These are phyloP conservation scores for Tulasnella calospora DNA, from an alignment of 768 basidiomycete species.

Conservation along the genomic window DNA sequence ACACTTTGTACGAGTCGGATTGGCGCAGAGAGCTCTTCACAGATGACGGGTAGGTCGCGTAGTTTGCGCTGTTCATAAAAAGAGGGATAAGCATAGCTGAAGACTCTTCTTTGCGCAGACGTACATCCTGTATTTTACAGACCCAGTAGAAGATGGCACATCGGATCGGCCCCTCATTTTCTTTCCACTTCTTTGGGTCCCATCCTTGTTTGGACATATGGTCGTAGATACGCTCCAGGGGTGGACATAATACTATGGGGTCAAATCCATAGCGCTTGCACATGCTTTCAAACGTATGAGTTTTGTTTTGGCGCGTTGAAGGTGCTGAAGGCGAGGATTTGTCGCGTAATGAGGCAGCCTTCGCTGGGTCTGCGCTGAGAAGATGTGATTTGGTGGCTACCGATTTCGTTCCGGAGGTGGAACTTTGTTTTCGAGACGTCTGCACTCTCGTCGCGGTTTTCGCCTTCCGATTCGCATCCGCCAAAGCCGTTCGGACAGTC, in stretches of 20 bases:
- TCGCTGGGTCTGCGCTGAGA: neutral
- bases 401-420: neutral
- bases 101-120: neutral
- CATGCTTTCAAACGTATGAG: neutral
- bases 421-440: neutral
- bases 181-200: constrained; percentile 1
- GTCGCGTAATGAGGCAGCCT: neutral
- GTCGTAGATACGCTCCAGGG: neutral
- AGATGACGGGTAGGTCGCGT: neutral
- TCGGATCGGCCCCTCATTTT: neutral
- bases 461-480: neutral
- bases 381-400: neutral
- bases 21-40: neutral
- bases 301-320: neutral
- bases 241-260: neutral
- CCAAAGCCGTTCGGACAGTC: neutral
- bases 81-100: neutral
- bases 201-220: neutral
- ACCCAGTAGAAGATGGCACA: constrained; percentile 13
- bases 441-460: neutral
- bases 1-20: neutral
- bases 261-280: neutral
- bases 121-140: neutral
- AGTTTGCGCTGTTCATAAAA: neutral
- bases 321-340: neutral